Evolutionary conservation across 352 stramenopile species (phyloP).

Genomic region (Phytopythium aichiense): DNA sequence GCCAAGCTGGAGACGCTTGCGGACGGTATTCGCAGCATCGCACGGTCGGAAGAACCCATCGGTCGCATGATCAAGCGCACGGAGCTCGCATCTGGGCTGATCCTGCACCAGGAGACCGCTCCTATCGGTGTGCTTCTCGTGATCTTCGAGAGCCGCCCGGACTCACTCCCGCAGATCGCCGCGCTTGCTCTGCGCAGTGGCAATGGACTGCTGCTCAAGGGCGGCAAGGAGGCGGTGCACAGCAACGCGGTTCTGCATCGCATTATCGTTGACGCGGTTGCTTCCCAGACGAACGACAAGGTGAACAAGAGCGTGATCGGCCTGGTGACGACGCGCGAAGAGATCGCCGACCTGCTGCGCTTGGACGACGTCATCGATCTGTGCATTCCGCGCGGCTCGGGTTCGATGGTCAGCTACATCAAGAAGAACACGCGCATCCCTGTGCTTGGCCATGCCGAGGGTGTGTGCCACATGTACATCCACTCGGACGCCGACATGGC

Average conservation of each 20-base stretch:
- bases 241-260: slow-evolving; percentile 91
- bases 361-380: slow-evolving; percentile 98
- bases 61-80: slow-evolving; percentile 71
- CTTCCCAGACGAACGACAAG: slow-evolving; percentile 76
- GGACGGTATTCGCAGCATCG: slow-evolving; percentile 93
- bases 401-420: slow-evolving; percentile 95
- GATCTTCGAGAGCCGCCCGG: slow-evolving; percentile 97
- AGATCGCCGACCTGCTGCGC: slow-evolving; percentile 91
- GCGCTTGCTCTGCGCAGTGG: slow-evolving; percentile 93
- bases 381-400: slow-evolving; percentile 96
- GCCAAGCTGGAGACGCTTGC: slow-evolving; percentile 94
- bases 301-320: slow-evolving; percentile 93
- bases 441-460: slow-evolving; percentile 97
- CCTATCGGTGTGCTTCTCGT: slow-evolving; percentile 98
- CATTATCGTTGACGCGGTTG: slow-evolving; percentile 93
- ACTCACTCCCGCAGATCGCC: slow-evolving; percentile 96
- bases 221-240: slow-evolving; percentile 93
- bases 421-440: slow-evolving; percentile 97
- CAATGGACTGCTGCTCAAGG: slow-evolving; percentile 97
- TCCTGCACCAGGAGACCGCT: slow-evolving; percentile 92
- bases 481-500: slow-evolving; percentile 85
- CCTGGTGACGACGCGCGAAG: slow-evolving; percentile 93
- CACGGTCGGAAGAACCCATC: slow-evolving; percentile 72
- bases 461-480: slow-evolving; percentile 98
- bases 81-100: slow-evolving; percentile 90